Evolutionary conservation across 2,329 filamentous ascomycete genomes (phyloP), one percentile per base, ranked within the genome.

Genomic region (Canariomyces notabilis): DNA sequence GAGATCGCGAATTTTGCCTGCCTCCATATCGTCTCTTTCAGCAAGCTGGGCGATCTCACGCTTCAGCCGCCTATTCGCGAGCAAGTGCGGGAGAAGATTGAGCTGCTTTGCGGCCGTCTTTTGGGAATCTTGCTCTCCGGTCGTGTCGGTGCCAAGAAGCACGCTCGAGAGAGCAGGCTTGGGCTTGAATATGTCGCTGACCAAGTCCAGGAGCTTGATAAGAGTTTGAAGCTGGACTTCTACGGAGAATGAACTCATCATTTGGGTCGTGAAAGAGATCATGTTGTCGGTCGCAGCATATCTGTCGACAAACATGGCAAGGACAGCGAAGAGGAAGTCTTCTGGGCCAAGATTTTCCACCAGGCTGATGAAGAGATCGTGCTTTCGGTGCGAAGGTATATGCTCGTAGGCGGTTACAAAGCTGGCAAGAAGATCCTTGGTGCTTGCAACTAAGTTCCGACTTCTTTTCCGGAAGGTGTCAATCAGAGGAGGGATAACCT

Each of bases 361-460:
- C 15, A 98, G 73, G 41, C 91, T 87, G 44, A 85, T 77, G 67
- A 96, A 98, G 6, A 98, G 72, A 33, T 83, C 82, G 22, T 87
- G 79, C 54, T 89, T 82, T 47, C 93, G 80, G 64, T 96, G 90
- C 7, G 84, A 78, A 5, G 93, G 93, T 53, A 98, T 90, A 62
- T 98, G 93, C 63, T 96, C 90, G 64, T 94, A 98, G 1, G 94
- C 93, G 6, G 90, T 89, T 15, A 89, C 91, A 63, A 98, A 98
- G 70, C 90, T 97, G 34, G 94, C 76, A n/a, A 98, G 75, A 38
- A 98, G 79, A 59, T 95, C 89, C 1, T 89, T 87, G 6, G 89
- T 88, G 36, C 89, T 89, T 26, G 83, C 83, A 18, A 95, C 79
- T 29, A 88, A 75, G 54, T 81, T 81, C 58, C 89, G 83, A 57